Base-by-base conservation (phyloP, 2,329 filamentous ascomycete species). In the Gyromitra esculenta region DNA sequence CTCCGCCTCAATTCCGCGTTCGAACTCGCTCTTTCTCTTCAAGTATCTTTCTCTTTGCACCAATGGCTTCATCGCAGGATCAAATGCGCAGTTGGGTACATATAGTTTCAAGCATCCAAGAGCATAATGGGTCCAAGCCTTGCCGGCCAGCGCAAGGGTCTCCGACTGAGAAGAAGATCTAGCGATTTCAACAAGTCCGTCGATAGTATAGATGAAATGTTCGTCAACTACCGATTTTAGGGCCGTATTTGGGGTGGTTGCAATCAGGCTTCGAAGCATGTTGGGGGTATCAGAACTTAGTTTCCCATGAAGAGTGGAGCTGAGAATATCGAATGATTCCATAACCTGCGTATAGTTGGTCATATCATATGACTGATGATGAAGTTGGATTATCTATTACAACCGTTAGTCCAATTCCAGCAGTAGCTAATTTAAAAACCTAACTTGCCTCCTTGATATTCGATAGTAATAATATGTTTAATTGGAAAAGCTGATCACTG, bases 71-170 rank as follows among this genome's bases (percentile, higher is more conserved):
- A 90, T 82, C 1, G 89, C 89, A 0, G 96, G 96, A 82, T 99
- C 96, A 81, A 95, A 96, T 2, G 92, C 88, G 79, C 91, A 90
- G 82, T 97, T 91, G 0, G 96, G 94, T 1, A 98, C 90, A 81
- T 95, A 97, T 1, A 97, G 86, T 77, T 88, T 88, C 62, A 98
- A 86, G 50, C 91, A 89, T 15, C 91, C 90, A 21, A 94, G 84
- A 1, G 92, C 91, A 76, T 97, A 90, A 65, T 91, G 87, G 37
- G 94, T 87, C 89, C 94, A 96, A 4, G 92, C 91, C 25, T 91
- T 84, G 21, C 89, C 87, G 21, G 86, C 84, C 65, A 84, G 82
- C 66, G 79, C 80, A 48, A 83, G 81, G 8, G 81, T 70, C n/a
- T 79, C 71, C 5, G 80, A 76, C 21, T 81, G 71, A 3, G 80